phyloP scores from a whole-genome alignment of 2,329 filamentous ascomycete genomes.

The Aureobasidium sp. region DNA sequence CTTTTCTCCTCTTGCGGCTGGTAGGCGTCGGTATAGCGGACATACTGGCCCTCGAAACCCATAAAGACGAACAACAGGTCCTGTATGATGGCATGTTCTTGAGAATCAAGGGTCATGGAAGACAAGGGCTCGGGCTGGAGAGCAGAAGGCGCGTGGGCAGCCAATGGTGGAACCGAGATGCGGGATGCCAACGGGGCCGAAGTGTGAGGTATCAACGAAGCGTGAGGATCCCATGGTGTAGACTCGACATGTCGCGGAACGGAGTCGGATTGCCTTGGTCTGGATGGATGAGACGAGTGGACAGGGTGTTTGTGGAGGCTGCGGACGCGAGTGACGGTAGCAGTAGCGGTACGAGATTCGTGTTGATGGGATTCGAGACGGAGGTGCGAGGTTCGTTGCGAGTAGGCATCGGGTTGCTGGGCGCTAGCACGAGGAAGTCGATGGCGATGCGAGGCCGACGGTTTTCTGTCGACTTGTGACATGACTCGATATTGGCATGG shows the following conservation, averaged over 20 bases:
- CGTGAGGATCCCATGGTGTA: constrained; percentile 68
- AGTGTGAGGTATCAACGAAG: constrained; percentile 62
- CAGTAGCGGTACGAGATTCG: constrained; percentile 32
- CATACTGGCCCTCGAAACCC: constrained; percentile 97
- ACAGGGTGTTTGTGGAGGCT: constrained; percentile 32
- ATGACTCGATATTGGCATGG: constrained; percentile 15
- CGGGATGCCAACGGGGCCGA: constrained; percentile 66
- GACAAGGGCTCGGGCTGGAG: constrained; percentile 62
- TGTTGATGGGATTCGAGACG: constrained; percentile 31
- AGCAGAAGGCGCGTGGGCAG: constrained; percentile 60
- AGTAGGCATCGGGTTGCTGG: not conserved
- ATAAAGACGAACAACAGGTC: constrained; percentile 93
- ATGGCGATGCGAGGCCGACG: constrained; percentile 27
- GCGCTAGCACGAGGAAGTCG: constrained; percentile 28
- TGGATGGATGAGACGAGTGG: constrained; percentile 20
- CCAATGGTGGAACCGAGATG: constrained; percentile 54
- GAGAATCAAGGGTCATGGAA: constrained; percentile 67
- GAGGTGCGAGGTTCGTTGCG: constrained; percentile 21
- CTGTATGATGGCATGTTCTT: constrained; percentile 82
- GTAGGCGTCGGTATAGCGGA: constrained; percentile 76
- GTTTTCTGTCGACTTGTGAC: constrained; percentile 17
- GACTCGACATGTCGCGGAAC: not conserved
- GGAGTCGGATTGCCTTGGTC: constrained; percentile 1
- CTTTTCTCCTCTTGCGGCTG: constrained; percentile 81
- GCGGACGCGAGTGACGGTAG: constrained; percentile 29